Percentiles rank a stretch among this genome's conserved stretches.
Evolutionary conservation across 805 yeast species (phyloP).

Genomic region (Saturnispora halmiae): DNA sequence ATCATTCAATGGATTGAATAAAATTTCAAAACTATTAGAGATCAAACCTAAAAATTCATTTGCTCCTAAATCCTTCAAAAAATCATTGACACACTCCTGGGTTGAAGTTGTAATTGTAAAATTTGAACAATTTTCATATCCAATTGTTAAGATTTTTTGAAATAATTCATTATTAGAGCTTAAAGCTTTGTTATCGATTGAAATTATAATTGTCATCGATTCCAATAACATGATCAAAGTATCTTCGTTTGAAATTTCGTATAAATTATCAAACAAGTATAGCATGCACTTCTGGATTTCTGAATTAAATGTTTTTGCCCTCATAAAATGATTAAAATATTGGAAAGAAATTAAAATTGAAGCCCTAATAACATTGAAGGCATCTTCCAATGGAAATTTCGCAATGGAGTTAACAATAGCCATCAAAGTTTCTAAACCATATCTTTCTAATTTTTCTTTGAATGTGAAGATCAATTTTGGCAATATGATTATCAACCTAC

Average conservation of each 20-base stretch:
- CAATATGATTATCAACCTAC: conserved; percentile 42
- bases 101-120: conserved; percentile 59
- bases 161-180: conserved; percentile 33
- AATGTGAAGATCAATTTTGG: conserved; percentile 54
- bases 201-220: conserved; percentile 49
- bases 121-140: conserved; percentile 68
- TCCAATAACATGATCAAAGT: conserved; percentile 68
- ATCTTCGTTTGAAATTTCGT: conserved; percentile 67
- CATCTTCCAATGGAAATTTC: conserved; percentile 16
- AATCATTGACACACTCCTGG: conserved; percentile 54
- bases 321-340: conserved; percentile 29
- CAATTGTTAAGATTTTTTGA: conserved; percentile 50
- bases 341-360: conserved; percentile 45
- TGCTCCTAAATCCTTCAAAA: conserved; percentile 41
- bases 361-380: conserved; percentile 20
- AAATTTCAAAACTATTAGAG: conserved; percentile 43
- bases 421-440: conserved; percentile 23
- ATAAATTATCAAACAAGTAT: conserved; percentile 35
- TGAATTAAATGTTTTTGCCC: conserved; percentile 25
- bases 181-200: conserved; percentile 32
- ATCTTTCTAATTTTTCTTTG: conserved; percentile 22
- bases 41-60: conserved; percentile 40
- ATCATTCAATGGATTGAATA: conserved; percentile 33
- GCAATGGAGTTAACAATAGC: conserved; percentile 23
- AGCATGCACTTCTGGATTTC: conserved; percentile 26